Conservation (phyloP, 2,329 filamentous ascomycete genomes). For the Penicillium occitanis region DNA sequence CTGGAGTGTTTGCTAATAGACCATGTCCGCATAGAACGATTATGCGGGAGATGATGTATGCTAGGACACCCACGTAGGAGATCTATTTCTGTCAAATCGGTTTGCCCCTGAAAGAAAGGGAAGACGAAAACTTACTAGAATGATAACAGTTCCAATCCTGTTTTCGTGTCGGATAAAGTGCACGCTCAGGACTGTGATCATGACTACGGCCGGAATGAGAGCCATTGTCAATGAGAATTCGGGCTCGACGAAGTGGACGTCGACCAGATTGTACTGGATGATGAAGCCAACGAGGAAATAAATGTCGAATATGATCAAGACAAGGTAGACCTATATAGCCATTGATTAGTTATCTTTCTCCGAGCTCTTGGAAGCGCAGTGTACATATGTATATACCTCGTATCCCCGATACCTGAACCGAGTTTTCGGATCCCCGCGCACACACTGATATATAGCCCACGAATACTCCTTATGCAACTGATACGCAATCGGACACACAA, state of each 20-base stretch:
- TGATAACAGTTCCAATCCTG: not conserved
- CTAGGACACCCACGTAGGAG: not conserved
- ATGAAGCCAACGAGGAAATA: slow-evolving; percentile 2
- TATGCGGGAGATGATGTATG: not conserved
- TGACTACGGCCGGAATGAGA: not conserved
- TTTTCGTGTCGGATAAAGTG: slow-evolving; percentile 1
- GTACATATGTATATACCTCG: not conserved
- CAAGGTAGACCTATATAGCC: slow-evolving; percentile 5
- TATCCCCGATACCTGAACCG: not conserved
- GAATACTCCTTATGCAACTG: slow-evolving; percentile 6
- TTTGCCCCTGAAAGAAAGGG: not conserved
- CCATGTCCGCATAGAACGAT: not conserved
- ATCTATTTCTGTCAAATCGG: not conserved
- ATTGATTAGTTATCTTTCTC: not conserved
- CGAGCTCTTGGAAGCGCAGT: not conserved
- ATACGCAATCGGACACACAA: slow-evolving; percentile 2
- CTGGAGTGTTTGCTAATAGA: not conserved
- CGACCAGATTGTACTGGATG: not conserved
- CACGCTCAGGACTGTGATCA: not conserved
- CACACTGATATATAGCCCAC: slow-evolving; percentile 11
- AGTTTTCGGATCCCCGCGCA: not conserved
- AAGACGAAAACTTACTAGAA: not conserved
- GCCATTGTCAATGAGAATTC: slow-evolving; percentile 7
- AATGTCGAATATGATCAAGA: not conserved
- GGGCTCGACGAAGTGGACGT: slow-evolving; percentile 3